phyloP scores from a whole-genome alignment of 345 rosid species.

The Mangifera indica region DNA sequence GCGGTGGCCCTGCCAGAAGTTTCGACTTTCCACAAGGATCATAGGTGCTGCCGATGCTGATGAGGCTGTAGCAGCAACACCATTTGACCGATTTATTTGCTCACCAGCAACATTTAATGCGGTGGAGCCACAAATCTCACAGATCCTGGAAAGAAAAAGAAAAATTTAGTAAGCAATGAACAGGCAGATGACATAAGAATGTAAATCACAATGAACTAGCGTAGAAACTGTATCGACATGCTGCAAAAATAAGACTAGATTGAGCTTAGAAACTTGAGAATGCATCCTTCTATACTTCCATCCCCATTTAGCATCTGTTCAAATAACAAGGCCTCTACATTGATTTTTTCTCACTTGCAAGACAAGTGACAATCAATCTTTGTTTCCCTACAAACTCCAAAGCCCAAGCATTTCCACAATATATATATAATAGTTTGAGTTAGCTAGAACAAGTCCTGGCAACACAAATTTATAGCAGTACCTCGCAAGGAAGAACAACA shows the following conservation, averaged over 20 bases:
- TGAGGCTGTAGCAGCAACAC: constrained; percentile 25
- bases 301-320: not conserved
- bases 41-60: constrained; percentile 35
- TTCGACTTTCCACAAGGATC: constrained; percentile 39
- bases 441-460: not conserved
- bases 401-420: not conserved
- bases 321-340: not conserved
- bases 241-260: constrained; percentile 1
- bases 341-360: not conserved
- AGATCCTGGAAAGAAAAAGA: constrained; percentile 36
- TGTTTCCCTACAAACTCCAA: not conserved
- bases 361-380: not conserved
- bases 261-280: not conserved
- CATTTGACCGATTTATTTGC: constrained; percentile 31
- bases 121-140: constrained; percentile 64
- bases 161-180: not conserved
- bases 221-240: not conserved
- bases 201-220: not conserved
- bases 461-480: not conserved
- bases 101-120: constrained; percentile 49
- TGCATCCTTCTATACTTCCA: not conserved
- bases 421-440: not conserved
- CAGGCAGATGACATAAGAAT: not conserved
- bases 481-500: not conserved
- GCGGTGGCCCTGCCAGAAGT: constrained; percentile 61